These are phyloP conservation scores for Nakaseomyces kungkrabaensis DNA, from an alignment of 1,139 yeast genomes.

Conservation along the genomic window DNA sequence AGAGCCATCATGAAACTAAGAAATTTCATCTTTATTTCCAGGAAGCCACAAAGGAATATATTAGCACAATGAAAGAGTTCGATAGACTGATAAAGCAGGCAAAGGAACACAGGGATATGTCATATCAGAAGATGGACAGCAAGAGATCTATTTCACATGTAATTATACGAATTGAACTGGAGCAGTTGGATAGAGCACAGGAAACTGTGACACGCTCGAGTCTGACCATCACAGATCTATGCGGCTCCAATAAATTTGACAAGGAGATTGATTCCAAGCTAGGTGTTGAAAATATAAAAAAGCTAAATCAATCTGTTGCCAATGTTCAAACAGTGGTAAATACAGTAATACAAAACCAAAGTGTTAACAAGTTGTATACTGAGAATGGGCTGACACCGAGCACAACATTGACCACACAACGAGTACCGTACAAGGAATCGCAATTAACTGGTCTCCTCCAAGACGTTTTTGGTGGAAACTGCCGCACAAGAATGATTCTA, in stretches of 20 bases:
- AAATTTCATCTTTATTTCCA: conserved; percentile 23
- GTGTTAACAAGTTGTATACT: not conserved
- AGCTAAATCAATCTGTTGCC: conserved; percentile 69
- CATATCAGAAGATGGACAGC: conserved; percentile 47
- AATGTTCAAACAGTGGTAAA: conserved; percentile 61
- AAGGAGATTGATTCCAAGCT: conserved; percentile 74
- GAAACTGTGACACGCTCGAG: conserved; percentile 9
- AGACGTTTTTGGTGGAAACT: conserved; percentile 81
- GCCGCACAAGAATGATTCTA: conserved; percentile 68
- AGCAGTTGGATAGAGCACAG: conserved; percentile 45
- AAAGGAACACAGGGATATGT: conserved; percentile 27
- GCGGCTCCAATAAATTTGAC: conserved; percentile 82
- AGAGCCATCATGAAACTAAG: conserved; percentile 9
- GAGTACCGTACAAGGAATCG: conserved; percentile 53
- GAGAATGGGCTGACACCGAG: not conserved
- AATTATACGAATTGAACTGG: conserved; percentile 56
- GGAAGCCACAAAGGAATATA: conserved; percentile 14
- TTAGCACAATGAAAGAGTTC: conserved; percentile 9
- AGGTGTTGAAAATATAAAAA: conserved; percentile 73
- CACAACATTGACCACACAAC: not conserved
- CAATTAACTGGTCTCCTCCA: conserved; percentile 74
- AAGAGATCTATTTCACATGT: conserved; percentile 79
- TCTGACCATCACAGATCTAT: conserved; percentile 74
- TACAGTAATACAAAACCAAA: not conserved
- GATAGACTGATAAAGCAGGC: conserved; percentile 2